Base-by-base conservation (phyloP, 768 basidiomycete species). In the Glaciozyma martinii region DNA sequence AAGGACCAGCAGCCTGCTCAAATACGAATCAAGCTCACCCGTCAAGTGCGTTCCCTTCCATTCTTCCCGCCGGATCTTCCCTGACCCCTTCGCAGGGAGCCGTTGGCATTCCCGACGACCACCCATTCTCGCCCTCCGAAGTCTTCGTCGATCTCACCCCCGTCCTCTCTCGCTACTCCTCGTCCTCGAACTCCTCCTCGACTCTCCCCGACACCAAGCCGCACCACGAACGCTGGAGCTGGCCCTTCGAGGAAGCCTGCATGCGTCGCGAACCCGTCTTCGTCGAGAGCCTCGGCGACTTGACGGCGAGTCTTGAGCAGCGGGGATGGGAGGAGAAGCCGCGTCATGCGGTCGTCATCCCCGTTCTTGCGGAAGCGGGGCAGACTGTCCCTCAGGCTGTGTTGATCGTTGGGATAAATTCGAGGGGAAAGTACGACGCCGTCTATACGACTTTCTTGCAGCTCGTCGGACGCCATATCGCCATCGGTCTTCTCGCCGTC, bases 241-340 rank as follows among this genome's bases (percentile, higher is more conserved):
- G 70, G 70, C 70, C 70, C 5, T 68, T 71, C 62, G 64, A 66
- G 16, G 67, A 71, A 40, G 66, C 66, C 1, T 65, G 64, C 30
- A n/a, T 49, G 25, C 54, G 56, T 50, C 65, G 64, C 21, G 56
- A 68, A 15, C 62, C 67, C 8, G 62, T 66, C 43, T 57, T 54
- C 40, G 60, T 71, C 52, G 59, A 65, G 1, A 60, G 64, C 30
- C 60, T 71, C 16, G 65, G 62, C 18, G 18, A 19, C 0, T 29
- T 47, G 1, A 60, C 59, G 5, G 62, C 66, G 42, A 18, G 30
- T 2, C 62, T 71, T 25, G 65, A 68, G 7, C 40, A 47, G 3
- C 30, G 58, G 0, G 67, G 67, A 0, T 71, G 70, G 70, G 58
- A 37, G 7, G 42, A 46, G 12, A 46, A 56, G 2, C 29, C 56